phyloP scores from a whole-genome alignment of 768 basidiomycete genomes.

The Dioszegia aurantiaca region DNA sequence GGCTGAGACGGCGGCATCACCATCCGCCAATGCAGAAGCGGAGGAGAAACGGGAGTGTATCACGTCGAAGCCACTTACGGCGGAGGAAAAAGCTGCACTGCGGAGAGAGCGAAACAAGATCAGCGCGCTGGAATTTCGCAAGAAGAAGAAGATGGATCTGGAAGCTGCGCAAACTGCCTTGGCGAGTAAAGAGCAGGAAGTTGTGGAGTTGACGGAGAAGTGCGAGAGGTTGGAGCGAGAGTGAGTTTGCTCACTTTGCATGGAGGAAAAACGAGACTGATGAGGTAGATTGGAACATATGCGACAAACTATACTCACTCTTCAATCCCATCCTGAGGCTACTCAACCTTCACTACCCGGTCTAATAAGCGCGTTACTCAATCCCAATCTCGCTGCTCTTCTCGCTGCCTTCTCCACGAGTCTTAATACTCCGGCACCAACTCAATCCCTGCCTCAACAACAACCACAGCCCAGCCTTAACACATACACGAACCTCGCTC shows the following conservation, averaged over 20 bases:
- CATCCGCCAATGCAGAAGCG: no score
- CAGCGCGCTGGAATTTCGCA: constrained; percentile 1
- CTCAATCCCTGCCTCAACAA: no score
- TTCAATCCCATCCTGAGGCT: background rate
- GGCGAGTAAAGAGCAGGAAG: constrained; percentile 9
- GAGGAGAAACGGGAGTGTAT: no score
- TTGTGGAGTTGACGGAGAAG: constrained; percentile 1
- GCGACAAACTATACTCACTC: background rate
- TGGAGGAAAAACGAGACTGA: background rate
- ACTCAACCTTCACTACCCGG: background rate
- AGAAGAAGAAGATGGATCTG: constrained; percentile 3
- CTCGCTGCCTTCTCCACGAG: no score
- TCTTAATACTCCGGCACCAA: no score
- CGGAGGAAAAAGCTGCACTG: constrained; percentile 12
- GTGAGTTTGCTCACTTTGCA: background rate
- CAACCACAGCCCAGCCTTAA: no score
- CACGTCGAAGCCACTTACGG: no score
- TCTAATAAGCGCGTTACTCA: background rate
- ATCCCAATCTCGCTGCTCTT: constrained; percentile 7
- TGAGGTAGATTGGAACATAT: constrained; percentile 3
- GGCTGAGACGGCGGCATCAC: no score
- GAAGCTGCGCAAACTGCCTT: constrained; percentile 1
- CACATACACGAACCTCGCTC: no score
- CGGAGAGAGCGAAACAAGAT: constrained; percentile 21
- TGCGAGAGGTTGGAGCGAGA: constrained; percentile 17